Evolutionary conservation across 768 basidiomycete genomes (phyloP).

Genomic region (Pleurotus cornucopiae): DNA sequence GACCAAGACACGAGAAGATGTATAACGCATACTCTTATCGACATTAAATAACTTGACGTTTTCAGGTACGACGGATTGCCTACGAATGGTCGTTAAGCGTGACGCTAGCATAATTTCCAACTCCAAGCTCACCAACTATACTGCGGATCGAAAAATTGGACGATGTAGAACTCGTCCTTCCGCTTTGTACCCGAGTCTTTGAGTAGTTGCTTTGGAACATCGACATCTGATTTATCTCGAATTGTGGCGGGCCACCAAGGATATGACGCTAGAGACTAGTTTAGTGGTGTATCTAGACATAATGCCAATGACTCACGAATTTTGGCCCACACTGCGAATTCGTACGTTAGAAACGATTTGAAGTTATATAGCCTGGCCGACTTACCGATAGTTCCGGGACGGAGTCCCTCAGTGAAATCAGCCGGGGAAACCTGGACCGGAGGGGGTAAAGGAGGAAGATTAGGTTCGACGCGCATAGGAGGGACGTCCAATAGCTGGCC

Average conservation of each 20-base stretch:
- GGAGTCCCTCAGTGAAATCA: background rate
- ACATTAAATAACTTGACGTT: conserved; percentile 68
- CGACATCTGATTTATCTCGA: conserved; percentile 53
- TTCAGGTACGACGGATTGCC: conserved; percentile 59
- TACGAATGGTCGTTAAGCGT: conserved; percentile 21
- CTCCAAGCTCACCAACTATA: conserved; percentile 50
- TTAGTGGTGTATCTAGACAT: conserved; percentile 2
- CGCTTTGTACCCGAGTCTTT: conserved; percentile 26
- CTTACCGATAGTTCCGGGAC: conserved; percentile 36
- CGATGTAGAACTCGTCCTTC: conserved; percentile 40
- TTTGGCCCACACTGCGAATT: conserved; percentile 77
- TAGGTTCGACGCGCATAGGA: background rate
- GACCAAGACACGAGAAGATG: background rate
- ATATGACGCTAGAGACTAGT: conserved; percentile 47
- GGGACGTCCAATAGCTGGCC: background rate
- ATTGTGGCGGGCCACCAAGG: conserved; percentile 91
- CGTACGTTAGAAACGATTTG: background rate
- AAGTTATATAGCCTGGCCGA: conserved; percentile 7
- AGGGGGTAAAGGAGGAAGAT: background rate
- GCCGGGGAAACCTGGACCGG: background rate
- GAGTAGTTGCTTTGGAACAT: conserved; percentile 45
- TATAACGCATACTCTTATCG: conserved; percentile 49
- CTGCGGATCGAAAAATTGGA: conserved; percentile 70
- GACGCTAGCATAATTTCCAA: background rate
- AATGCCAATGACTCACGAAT: conserved; percentile 37